Conservation (phyloP, 495 filamentous ascomycete species). For the Tuber calosporum region DNA sequence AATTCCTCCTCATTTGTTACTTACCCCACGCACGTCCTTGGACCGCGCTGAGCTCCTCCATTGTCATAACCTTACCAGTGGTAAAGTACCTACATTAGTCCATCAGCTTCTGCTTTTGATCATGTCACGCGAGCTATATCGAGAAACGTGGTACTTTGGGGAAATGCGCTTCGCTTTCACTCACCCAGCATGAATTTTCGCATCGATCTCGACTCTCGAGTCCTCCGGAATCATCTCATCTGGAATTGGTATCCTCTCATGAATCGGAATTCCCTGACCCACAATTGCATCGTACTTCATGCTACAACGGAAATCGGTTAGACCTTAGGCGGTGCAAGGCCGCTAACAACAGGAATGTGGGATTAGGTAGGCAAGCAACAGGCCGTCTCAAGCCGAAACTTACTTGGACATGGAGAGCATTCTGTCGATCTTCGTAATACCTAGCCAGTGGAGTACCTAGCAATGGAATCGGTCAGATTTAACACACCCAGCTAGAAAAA, state of each 20-base stretch:
- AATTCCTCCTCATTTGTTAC: slow-evolving; percentile 33
- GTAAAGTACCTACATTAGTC: slow-evolving; percentile 58
- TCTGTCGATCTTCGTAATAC: slow-evolving; percentile 95
- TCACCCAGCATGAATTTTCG: slow-evolving; percentile 94
- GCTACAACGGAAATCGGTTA: slow-evolving; percentile 44
- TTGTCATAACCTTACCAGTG: slow-evolving; percentile 82
- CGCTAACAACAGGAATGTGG: slow-evolving; percentile 32
- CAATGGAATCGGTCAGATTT: slow-evolving; percentile 22
- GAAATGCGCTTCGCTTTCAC: slow-evolving; percentile 45
- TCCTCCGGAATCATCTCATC: slow-evolving; percentile 92
- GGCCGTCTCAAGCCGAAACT: slow-evolving; percentile 42
- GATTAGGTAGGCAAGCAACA: slow-evolving; percentile 22
- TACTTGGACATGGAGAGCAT: slow-evolving; percentile 98
- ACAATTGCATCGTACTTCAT: slow-evolving; percentile 99
- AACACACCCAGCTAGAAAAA: slow-evolving; percentile 15
- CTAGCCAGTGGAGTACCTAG: slow-evolving; percentile 89
- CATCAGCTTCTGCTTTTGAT: slow-evolving; percentile 15
- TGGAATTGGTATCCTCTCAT: slow-evolving; percentile 87
- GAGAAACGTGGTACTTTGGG: slow-evolving; percentile 15
- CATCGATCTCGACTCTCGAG: slow-evolving; percentile 94
- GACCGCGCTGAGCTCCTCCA: slow-evolving; percentile 75
- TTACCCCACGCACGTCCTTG: slow-evolving; percentile 84
- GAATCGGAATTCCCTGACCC: slow-evolving; percentile 86
- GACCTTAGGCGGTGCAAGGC: slow-evolving; percentile 10
- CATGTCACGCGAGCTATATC: slow-evolving; percentile 24